Percentiles rank a stretch among this genome's conserved stretches.
Evolutionary conservation across 768 basidiomycete species (phyloP).

Genomic region (Auricularia heimuer): DNA sequence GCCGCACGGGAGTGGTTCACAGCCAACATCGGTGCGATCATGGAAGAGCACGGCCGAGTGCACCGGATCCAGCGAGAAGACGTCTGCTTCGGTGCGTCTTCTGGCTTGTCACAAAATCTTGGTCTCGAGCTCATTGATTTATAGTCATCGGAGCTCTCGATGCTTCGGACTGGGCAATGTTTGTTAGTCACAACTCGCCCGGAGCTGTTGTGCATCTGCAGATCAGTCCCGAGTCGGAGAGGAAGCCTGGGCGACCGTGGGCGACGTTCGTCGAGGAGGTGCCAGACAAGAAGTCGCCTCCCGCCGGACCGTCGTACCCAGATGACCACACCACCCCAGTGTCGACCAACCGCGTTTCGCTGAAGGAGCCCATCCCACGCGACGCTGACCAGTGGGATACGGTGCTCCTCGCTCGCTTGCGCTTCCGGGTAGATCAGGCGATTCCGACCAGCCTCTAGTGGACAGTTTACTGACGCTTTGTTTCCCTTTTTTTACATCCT

Average conservation of each 20-base stretch:
- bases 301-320: constrained; percentile 39
- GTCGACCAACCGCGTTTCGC: constrained; percentile 40
- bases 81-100: constrained; percentile 25
- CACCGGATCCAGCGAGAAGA: constrained; percentile 28
- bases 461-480: too few species aligned
- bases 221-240: constrained; percentile 56
- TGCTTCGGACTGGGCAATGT: constrained; percentile 61
- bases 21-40: constrained; percentile 52
- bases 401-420: constrained; percentile 51
- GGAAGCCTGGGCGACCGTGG: constrained; percentile 53
- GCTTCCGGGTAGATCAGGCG: constrained; percentile 50
- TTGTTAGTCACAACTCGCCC: constrained; percentile 68
- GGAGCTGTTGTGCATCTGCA: constrained; percentile 37
- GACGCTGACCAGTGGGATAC: constrained; percentile 36
- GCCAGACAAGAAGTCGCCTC: constrained; percentile 24
- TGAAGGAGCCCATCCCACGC: constrained; percentile 18
- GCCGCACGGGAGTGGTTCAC: constrained; percentile 68
- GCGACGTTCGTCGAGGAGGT: constrained; percentile 55
- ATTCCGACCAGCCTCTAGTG: too few species aligned
- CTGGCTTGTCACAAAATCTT: constrained; percentile 1
- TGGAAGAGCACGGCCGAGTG: constrained; percentile 40
- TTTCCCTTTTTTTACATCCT: too few species aligned
- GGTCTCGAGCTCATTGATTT: constrained; percentile 30
- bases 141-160: constrained; percentile 61
- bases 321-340: constrained; percentile 25